Evolutionary conservation across 208 protist genomes (phyloP).

Genomic region (Zelonia costaricensis): DNA sequence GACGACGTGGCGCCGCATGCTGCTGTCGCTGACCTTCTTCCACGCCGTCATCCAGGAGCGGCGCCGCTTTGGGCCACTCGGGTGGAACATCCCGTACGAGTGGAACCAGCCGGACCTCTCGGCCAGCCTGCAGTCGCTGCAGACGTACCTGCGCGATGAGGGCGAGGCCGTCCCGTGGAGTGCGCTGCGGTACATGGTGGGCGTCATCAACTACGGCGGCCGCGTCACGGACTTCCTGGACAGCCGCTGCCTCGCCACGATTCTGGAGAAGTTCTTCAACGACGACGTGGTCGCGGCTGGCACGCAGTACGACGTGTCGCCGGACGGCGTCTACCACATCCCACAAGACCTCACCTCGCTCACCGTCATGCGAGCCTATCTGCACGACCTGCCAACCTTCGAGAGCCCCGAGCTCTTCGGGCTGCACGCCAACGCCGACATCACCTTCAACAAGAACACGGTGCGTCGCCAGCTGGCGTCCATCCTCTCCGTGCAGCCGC

Average conservation of each 20-base stretch:
- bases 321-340: conserved; percentile 86
- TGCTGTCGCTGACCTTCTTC: conserved; percentile 96
- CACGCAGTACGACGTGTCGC: conserved; percentile 76
- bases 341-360: conserved; percentile 74
- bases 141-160: conserved; percentile 67
- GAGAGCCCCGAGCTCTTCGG: conserved; percentile 95
- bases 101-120: conserved; percentile 94
- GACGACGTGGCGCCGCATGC: conserved; percentile 89
- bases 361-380: conserved; percentile 62
- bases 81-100: conserved; percentile 97
- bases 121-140: conserved; percentile 84
- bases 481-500: conserved; percentile 92
- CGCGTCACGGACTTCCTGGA: conserved; percentile 95
- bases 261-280: conserved; percentile 81
- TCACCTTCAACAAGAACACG: conserved; percentile 92
- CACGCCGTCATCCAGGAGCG: conserved; percentile 95
- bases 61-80: conserved; percentile 93
- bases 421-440: conserved; percentile 95
- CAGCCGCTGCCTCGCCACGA: conserved; percentile 74
- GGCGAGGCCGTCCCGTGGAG: conserved; percentile 75
- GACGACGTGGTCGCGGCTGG: conserved; percentile 50
- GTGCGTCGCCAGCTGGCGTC: conserved; percentile 83
- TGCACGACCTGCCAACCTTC: conserved; percentile 89
- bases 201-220: conserved; percentile 96
- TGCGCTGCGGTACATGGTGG: conserved; percentile 92